phyloP scores from a whole-genome alignment of 108 stramenopile species.

The Fragilariopsis cylindrus region DNA sequence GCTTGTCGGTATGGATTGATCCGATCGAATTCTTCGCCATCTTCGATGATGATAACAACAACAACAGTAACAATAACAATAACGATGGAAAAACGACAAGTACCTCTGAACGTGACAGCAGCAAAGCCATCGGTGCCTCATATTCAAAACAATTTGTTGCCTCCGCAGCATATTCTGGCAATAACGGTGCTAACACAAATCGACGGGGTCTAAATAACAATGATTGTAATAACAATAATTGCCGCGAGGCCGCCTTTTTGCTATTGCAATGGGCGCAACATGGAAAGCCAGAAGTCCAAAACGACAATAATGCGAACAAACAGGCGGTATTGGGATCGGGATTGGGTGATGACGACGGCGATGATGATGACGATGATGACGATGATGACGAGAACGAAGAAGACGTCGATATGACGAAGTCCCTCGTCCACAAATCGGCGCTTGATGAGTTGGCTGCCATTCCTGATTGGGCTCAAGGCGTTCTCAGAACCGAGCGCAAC shows the following conservation, averaged over 20 bases:
- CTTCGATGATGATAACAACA: background rate
- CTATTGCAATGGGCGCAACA: conserved; percentile 83
- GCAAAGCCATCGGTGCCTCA: background rate
- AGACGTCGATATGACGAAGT: conserved; percentile 18
- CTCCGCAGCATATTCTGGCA: background rate
- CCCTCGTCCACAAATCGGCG: background rate
- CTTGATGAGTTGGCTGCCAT: background rate
- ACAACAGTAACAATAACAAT: background rate
- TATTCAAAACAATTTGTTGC: background rate
- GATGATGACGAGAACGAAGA: conserved; percentile 25
- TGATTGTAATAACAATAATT: conserved; percentile 17
- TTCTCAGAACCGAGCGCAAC: background rate
- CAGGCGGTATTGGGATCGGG: background rate
- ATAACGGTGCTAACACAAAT: too few species aligned
- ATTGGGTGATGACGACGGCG: conserved; percentile 19
- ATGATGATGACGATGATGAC: conserved; percentile 31
- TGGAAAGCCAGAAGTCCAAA: conserved; percentile 46
- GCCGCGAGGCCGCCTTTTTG: conserved; percentile 60
- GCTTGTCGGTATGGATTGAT: conserved; percentile 11
- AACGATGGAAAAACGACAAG: background rate
- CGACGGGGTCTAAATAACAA: background rate
- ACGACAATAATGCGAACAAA: conserved; percentile 17
- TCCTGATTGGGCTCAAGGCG: conserved; percentile 30
- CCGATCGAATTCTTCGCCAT: conserved; percentile 3
- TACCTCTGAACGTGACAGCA: too few species aligned